A percentile compares a stretch with the other conserved stretches of the same genome.
These are phyloP conservation scores for Neurospora hispaniola DNA, from an alignment of 495 filamentous ascomycete species.

Conservation along the genomic window DNA sequence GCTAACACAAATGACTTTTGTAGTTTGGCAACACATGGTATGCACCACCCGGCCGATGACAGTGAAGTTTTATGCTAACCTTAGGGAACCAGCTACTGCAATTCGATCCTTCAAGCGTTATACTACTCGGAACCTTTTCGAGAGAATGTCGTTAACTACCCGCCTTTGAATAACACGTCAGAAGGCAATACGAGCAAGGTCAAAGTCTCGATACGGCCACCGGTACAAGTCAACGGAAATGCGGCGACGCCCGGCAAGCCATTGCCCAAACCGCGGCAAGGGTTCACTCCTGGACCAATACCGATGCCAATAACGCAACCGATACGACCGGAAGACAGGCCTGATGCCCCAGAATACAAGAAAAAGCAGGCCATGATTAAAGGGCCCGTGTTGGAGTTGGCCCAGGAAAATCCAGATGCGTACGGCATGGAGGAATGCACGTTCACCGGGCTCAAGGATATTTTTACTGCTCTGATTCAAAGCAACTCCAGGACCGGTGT, in stretches of 20 bases:
- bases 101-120: conserved; percentile 93
- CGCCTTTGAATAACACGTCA: conserved; percentile 40
- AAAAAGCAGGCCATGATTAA: conserved; percentile 87
- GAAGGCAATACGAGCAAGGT: conserved; percentile 35
- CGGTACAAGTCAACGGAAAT: conserved; percentile 29
- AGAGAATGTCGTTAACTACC: conserved; percentile 90
- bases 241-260: conserved; percentile 38
- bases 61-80: background rate
- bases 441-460: conserved; percentile 90
- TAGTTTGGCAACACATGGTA: conserved; percentile 98
- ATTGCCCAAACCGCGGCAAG: background rate
- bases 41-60: conserved; percentile 5
- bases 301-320: conserved; percentile 14
- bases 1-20: conserved; percentile 11
- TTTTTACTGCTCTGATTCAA: conserved; percentile 83
- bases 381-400: conserved; percentile 73
- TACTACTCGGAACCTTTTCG: conserved; percentile 94
- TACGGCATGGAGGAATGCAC: conserved; percentile 94
- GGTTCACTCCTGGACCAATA: conserved; percentile 8
- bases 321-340: conserved; percentile 52
- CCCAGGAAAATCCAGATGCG: conserved; percentile 60
- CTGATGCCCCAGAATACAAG: conserved; percentile 87
- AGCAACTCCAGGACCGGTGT: conserved; percentile 78
- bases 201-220: conserved; percentile 39
- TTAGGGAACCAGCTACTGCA: conserved; percentile 63